A percentile compares a stretch with the other conserved stretches of the same genome.
Evolutionary conservation across 2,329 filamentous ascomycete species (phyloP).

Genomic region (Diplodia sapinea): DNA sequence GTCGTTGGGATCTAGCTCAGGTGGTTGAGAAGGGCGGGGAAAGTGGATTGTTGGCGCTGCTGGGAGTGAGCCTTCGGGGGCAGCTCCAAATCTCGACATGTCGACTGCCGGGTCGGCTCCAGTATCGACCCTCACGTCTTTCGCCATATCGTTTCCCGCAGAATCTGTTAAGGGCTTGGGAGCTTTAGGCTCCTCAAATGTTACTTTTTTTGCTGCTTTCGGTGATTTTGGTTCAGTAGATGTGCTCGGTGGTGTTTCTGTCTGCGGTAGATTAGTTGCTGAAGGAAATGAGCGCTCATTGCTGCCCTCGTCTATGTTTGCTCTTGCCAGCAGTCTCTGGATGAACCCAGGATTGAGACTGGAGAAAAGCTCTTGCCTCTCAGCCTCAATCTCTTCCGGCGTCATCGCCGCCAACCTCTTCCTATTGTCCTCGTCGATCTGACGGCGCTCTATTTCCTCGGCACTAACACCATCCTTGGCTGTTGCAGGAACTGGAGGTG

Average conservation of each 20-base stretch:
- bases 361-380: constrained; percentile 79
- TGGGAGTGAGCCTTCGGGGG: constrained; percentile 6
- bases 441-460: constrained; percentile 65
- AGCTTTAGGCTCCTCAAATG: constrained; percentile 37
- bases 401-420: constrained; percentile 79
- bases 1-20: constrained; percentile 81
- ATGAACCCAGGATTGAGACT: constrained; percentile 76
- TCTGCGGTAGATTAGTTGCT: constrained; percentile 34
- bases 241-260: not conserved
- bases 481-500: not conserved
- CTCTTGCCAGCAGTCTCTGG: constrained; percentile 74
- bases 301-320: constrained; percentile 72
- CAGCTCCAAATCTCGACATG: not conserved
- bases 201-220: constrained; percentile 42
- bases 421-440: constrained; percentile 84
- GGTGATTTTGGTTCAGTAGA: constrained; percentile 29
- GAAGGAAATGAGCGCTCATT: constrained; percentile 43
- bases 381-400: constrained; percentile 77
- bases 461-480: constrained; percentile 33
- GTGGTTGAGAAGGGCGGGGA: constrained; percentile 60
- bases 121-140: not conserved
- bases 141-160: constrained; percentile 4
- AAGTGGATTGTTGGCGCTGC: constrained; percentile 60
- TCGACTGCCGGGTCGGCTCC: constrained; percentile 7
- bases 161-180: not conserved